Conservation (phyloP, 2,329 filamentous ascomycete species). For the Stemphylium beticola region DNA sequence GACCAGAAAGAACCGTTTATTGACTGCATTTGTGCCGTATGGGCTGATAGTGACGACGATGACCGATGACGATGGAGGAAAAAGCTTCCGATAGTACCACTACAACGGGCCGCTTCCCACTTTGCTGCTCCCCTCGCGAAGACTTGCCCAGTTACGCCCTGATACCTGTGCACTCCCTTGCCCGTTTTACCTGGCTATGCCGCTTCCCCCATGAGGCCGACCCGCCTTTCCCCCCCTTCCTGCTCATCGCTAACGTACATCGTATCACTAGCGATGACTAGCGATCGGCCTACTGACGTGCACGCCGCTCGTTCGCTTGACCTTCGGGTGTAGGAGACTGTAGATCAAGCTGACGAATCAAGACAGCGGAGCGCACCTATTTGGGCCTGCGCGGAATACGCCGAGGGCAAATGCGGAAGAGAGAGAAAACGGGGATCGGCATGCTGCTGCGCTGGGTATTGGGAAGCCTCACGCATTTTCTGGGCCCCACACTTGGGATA, state of each 20-base stretch:
- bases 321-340: not conserved
- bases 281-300: conserved; percentile 6
- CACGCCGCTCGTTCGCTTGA: conserved; percentile 2
- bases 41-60: not conserved
- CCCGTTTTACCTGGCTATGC: not conserved
- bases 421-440: conserved; percentile 5
- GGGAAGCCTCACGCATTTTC: not conserved
- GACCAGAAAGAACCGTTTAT: too few species aligned
- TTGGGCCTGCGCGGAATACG: conserved; percentile 4
- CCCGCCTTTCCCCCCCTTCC: not conserved
- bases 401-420: conserved; percentile 9
- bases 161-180: not conserved
- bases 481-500: not conserved
- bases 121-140: conserved; percentile 2
- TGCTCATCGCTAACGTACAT: not conserved
- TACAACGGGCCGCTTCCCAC: conserved; percentile 1
- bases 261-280: not conserved
- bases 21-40: too few species aligned
- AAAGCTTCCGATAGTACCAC: conserved; percentile 7
- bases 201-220: conserved; percentile 1
- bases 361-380: not conserved
- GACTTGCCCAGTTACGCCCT: not conserved
- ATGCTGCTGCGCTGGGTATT: conserved; percentile 10
- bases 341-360: not conserved
- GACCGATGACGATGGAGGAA: not conserved